Conservation (phyloP, 768 basidiomycete species). For the Clitopilus passeckerianus region DNA sequence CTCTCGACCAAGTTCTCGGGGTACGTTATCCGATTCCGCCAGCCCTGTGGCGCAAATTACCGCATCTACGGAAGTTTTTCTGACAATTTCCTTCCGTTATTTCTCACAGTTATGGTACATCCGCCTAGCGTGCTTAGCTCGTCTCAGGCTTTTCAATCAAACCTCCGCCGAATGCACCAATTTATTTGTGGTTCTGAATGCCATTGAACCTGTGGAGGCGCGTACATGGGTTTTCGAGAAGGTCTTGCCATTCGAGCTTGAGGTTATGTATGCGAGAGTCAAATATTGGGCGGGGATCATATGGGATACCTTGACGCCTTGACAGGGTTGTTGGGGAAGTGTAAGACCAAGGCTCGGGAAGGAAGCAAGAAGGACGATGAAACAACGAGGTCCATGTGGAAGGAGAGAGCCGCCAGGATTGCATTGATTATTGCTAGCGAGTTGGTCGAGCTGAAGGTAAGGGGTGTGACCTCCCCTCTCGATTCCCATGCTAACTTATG, state of each 20-base stretch:
- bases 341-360: slow-evolving; percentile 46
- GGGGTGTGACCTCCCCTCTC: slow-evolving; percentile 1
- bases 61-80: neutral
- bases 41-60: neutral
- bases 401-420: slow-evolving; percentile 72
- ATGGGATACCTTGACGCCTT: slow-evolving; percentile 79
- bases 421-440: slow-evolving; percentile 77
- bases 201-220: slow-evolving; percentile 45
- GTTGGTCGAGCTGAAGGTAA: slow-evolving; percentile 79
- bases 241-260: slow-evolving; percentile 55
- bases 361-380: slow-evolving; percentile 25
- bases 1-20: slow-evolving; percentile 57
- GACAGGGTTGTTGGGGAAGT: slow-evolving; percentile 53
- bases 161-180: slow-evolving; percentile 82
- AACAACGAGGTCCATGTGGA: slow-evolving; percentile 64
- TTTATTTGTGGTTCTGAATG: slow-evolving; percentile 66
- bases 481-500: neutral
- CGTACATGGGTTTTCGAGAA: slow-evolving; percentile 58
- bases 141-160: slow-evolving; percentile 82
- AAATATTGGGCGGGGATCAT: slow-evolving; percentile 82
- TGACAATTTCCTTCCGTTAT: neutral
- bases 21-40: slow-evolving; percentile 37
- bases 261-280: slow-evolving; percentile 69
- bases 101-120: slow-evolving; percentile 72
- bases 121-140: slow-evolving; percentile 71